Percentiles rank a stretch among this genome's conserved stretches.
phyloP scores from a whole-genome alignment of 2,329 filamentous ascomycete species.

The Zymoseptoria crescenta region DNA sequence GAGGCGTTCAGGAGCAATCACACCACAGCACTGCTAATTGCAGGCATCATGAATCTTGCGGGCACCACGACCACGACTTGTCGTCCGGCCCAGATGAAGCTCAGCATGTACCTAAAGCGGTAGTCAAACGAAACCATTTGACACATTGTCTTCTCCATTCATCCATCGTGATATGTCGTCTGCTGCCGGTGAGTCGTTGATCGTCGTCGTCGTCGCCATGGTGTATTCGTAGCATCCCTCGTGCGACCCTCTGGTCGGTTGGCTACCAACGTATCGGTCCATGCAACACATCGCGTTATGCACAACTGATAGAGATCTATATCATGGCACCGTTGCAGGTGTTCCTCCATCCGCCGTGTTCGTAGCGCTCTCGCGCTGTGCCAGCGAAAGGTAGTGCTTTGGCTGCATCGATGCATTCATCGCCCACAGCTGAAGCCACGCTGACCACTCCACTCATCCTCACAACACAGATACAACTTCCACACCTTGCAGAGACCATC shows the following conservation, averaged over 20 bases:
- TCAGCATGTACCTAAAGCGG: neutral
- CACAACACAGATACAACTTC: neutral
- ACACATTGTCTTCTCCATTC: neutral
- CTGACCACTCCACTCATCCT: neutral
- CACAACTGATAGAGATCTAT: neutral
- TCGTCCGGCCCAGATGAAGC: neutral
- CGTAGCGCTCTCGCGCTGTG: neutral
- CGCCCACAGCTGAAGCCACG: neutral
- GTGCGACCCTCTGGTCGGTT: neutral
- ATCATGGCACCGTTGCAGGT: neutral
- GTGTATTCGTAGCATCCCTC: neutral
- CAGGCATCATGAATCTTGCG: neutral
- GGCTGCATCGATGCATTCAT: neutral
- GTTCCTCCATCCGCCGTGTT: neutral
- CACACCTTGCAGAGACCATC: neutral
- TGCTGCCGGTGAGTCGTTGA: neutral
- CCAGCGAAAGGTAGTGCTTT: neutral
- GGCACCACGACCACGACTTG: neutral
- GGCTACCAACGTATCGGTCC: neutral
- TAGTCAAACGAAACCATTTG: neutral
- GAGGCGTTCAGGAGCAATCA: slow-evolving; percentile 8
- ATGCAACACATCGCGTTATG: neutral
- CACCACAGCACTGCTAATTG: neutral
- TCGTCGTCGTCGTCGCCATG: neutral
- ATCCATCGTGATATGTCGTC: neutral